Base-by-base conservation (phyloP, 148 eudicot genomes). In the Chenopodium quinoa region DNA sequence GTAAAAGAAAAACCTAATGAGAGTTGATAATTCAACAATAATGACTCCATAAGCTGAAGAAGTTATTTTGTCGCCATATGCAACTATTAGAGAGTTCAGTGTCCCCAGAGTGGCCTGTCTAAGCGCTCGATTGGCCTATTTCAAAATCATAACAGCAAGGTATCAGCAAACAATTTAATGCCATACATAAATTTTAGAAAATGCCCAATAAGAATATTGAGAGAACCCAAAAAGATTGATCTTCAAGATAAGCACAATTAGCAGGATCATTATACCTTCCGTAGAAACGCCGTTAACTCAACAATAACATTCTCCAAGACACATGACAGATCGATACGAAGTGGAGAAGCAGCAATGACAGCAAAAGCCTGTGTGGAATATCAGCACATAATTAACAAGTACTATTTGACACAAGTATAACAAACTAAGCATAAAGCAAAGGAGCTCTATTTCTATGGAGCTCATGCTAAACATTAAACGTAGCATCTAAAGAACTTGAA, bases 71-170 rank as follows among this genome's bases (percentile, higher is more conserved):
- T 97, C 98, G 79, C 98, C 98, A 86, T 97, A 97, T 75, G 93
- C 99, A 81, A 90, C 91, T 77, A 94, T 91, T 13, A 97, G 79
- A 48, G 93, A 94, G 84, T 94, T 94, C 77, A 97, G 79, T n/a
- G 99, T 91, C 66, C 99, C 97, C 80, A 96, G 83, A 9, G 99
- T 94, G 65, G 99, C 98, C 86, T 97, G 99, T 77, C 99, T 89
- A 69, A 97, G 82, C 25, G 99, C 92, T 77, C 98, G 90, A 77
- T 97, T 97, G 63, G 99, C 99, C 99, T 97, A 87, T 83, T 70
- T 79, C 37, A 54, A 72, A 70, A 80, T 29, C 67, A 29, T 40
- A 79, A 34, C 74, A 75, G 64, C 62, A 76, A 77, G 76, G 37
- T 65, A 83, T 71, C 52, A 87, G 76, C 66, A 48, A 52, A 52